Base-by-base conservation (phyloP, 2,329 filamentous ascomycete species). In the Metarhizium anisopliae region DNA sequence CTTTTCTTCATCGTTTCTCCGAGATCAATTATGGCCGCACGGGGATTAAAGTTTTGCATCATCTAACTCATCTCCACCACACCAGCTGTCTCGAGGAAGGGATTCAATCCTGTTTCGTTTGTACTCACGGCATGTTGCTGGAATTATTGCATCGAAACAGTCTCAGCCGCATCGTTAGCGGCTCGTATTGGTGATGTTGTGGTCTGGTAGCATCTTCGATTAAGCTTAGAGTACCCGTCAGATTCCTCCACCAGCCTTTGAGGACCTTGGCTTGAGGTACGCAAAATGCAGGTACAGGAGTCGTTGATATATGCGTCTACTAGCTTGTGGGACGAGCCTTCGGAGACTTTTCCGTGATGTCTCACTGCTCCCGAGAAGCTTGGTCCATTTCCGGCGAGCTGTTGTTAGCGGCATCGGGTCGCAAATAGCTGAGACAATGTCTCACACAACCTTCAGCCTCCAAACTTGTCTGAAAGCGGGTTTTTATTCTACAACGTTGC, bases 381-480 rank as follows among this genome's bases (percentile, higher is more conserved):
- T 49, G 14, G 20, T 49, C 45, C 45, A 11, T 10, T 36, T 56
- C 45, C 55, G 51, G 51, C 32, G 50, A 50, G 30, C 29, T 8
- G 30, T 11, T n/a, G n/a, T 32, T 29, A 6, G 18, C 47, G 25
- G 45, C 45, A 18, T 45, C 50, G n/a, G 36, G n/a, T 56, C 29
- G 45, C 45, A 38, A 36, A 35, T 16, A 56, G 47, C 18, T 4
- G 32, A 53, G 36, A 53, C 36, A 43, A 13, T 50, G 51, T 53
- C 45, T 45, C n/a, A 30, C 25, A 25, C 16, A 53, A 18, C 11
- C 5, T n/a, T 25, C 32, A 18, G 53, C n/a, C 7, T 56, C 47
- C 29, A 42, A 53, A 45, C n/a, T 56, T 36, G 14, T 20, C 43
- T 50, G 50, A 45, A 56, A 56, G 54, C 50, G 45, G 45, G 45